These are phyloP conservation scores for Plasmodium blacklocki DNA, from an alignment of 169 alveolate genomes.

Conservation along the genomic window DNA sequence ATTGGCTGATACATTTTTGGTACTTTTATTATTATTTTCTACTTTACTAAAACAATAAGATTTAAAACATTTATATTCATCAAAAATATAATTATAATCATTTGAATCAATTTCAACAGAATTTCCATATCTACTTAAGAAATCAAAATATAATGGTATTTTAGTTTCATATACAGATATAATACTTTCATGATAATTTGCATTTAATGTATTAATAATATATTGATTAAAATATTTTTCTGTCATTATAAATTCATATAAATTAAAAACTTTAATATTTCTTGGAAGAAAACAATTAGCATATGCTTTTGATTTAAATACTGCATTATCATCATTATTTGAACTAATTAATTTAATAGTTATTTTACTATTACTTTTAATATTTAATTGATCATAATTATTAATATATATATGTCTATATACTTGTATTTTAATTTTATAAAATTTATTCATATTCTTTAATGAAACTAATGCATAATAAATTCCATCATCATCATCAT, in stretches of 20 bases:
- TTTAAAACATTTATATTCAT: constrained; percentile 61
- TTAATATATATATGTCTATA: constrained; percentile 60
- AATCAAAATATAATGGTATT: constrained; percentile 66
- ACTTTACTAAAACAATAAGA: constrained; percentile 55
- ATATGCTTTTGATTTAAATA: constrained; percentile 70
- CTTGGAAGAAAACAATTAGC: constrained; percentile 77
- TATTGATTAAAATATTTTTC: constrained; percentile 78
- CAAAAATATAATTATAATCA: constrained; percentile 59
- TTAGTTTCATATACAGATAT: constrained; percentile 71
- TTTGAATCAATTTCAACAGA: constrained; percentile 62
- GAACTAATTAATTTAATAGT: constrained; percentile 80
- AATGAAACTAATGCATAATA: constrained; percentile 68
- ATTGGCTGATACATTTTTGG: constrained; percentile 23
- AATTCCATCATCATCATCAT: constrained; percentile 78
- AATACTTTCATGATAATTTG: constrained; percentile 74
- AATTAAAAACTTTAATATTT: constrained; percentile 72
- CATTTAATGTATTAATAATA: constrained; percentile 79
- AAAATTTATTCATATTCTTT: constrained; percentile 76
- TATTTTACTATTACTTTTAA: constrained; percentile 74
- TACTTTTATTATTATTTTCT: constrained; percentile 27
- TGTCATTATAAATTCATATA: constrained; percentile 77
- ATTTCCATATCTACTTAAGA: constrained; percentile 72
- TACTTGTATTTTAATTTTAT: constrained; percentile 69
- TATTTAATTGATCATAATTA: constrained; percentile 71
- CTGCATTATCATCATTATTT: constrained; percentile 58